Conservation (phyloP, 148 eudicot genomes). For the Euryodendron excelsum region DNA sequence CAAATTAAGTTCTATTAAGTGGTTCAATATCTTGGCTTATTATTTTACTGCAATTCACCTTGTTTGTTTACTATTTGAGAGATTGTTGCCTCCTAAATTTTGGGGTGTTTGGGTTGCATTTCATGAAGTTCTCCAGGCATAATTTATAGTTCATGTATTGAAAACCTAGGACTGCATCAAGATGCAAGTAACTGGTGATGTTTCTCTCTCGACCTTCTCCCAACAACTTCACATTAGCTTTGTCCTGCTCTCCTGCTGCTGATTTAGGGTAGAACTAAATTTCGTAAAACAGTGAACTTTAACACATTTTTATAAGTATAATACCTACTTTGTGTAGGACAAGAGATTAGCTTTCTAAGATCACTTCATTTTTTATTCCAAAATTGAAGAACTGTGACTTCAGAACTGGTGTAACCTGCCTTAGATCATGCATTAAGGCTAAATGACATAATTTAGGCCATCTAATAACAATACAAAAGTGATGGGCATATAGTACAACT, state of each 20-base stretch:
- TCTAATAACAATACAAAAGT: background rate
- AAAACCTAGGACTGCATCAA: too few relatives aligned
- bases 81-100: too few relatives aligned
- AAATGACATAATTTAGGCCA: background rate
- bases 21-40: too few relatives aligned
- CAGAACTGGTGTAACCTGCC: background rate
- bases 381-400: background rate
- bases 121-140: too few relatives aligned
- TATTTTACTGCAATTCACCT: too few relatives aligned
- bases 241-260: background rate
- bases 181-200: background rate
- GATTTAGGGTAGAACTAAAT: background rate
- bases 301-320: background rate
- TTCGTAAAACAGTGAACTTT: background rate
- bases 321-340: background rate
- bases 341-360: background rate
- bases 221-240: background rate
- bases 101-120: too few relatives aligned
- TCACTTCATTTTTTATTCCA: background rate
- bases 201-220: background rate
- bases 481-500: background rate
- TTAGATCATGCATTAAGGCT: background rate
- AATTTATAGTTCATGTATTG: too few relatives aligned
- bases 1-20: too few relatives aligned
- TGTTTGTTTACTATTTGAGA: too few relatives aligned